Evolutionary conservation across 768 basidiomycete genomes (phyloP), one percentile per base, ranked within the genome.

Genomic region (Mycena kentingensis): DNA sequence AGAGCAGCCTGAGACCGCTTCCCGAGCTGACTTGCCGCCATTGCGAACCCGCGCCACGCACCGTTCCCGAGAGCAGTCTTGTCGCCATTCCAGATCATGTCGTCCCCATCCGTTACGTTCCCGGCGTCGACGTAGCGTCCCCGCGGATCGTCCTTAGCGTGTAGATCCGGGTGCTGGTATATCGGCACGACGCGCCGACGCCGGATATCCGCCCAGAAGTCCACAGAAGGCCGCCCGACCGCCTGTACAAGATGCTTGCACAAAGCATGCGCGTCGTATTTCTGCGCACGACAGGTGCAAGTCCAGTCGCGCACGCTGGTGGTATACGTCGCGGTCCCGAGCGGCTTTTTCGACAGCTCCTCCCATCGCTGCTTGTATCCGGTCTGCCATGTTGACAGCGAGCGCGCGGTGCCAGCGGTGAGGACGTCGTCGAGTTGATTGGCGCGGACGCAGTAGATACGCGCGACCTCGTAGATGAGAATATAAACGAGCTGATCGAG

Each of bases 241-340:
- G 64, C 61, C 18, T 73, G 65, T 3, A 71, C 67, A 16, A 71
- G 63, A 46, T 72, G 68, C 43, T 72, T 70, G 64, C 70, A 72
- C 0, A 70, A 51, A 26, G 65, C 64, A 32, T 62, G 57, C 1
- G 54, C 15, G 31, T 69, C 47, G 48, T 67, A 72, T 45, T 68
- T 70, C 52, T 69, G 69, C 13, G 41, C 51, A 0, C 67, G 65
- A 49, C 70, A 72, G 29, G 55, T 61, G 51, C 70, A 70, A 2
- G 62, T 63, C 66, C 67, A 70, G 2, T 16, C 3, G 0, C 22
- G 12, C 11, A 69, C 42, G 22, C 64, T 38, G 3, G 60, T 64
- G 36, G 39, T 49, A 46, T 70, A 69, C 6, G 18, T 11, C 19
- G 26, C 49, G 5, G 32, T 45, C 22, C 63, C 54, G 16, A 60